A percentile compares a stretch with the other conserved stretches of the same genome.
These are phyloP conservation scores for Penicillium sp. DNA, from an alignment of 2,329 filamentous ascomycete genomes.

Conservation along the genomic window DNA sequence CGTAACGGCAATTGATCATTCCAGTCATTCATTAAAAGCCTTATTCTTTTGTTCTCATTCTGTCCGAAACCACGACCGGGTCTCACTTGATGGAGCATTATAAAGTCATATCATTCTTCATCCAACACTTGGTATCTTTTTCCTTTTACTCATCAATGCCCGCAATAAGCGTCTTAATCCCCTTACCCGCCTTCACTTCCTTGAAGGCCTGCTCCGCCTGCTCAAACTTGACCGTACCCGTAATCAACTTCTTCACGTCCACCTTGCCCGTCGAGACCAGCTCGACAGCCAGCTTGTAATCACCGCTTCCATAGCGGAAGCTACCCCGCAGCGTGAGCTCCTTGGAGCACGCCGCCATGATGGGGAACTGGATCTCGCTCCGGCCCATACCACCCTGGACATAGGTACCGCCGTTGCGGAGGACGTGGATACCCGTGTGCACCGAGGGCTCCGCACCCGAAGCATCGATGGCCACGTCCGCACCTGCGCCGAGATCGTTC, in stretches of 20 bases:
- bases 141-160: slow-evolving; percentile 35
- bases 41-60: neutral
- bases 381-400: slow-evolving; percentile 92
- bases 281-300: slow-evolving; percentile 82
- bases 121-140: neutral
- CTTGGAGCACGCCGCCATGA: slow-evolving; percentile 86
- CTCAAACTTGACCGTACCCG: slow-evolving; percentile 73
- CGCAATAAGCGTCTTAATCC: slow-evolving; percentile 53
- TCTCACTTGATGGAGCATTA: neutral
- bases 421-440: slow-evolving; percentile 71
- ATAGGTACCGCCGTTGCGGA: slow-evolving; percentile 73
- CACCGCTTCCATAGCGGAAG: slow-evolving; percentile 86
- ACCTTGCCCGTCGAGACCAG: slow-evolving; percentile 74
- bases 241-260: slow-evolving; percentile 76
- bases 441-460: slow-evolving; percentile 78
- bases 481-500: slow-evolving; percentile 66
- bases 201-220: slow-evolving; percentile 85
- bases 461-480: slow-evolving; percentile 79
- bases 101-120: neutral
- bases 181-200: slow-evolving; percentile 80
- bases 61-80: neutral
- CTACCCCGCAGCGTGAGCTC: slow-evolving; percentile 85
- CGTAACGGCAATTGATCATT: neutral
- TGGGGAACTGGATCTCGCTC: slow-evolving; percentile 84
- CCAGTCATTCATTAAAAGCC: neutral